These are phyloP conservation scores for Globisporangium splendens DNA, from an alignment of 352 stramenopile species.

Conservation along the genomic window DNA sequence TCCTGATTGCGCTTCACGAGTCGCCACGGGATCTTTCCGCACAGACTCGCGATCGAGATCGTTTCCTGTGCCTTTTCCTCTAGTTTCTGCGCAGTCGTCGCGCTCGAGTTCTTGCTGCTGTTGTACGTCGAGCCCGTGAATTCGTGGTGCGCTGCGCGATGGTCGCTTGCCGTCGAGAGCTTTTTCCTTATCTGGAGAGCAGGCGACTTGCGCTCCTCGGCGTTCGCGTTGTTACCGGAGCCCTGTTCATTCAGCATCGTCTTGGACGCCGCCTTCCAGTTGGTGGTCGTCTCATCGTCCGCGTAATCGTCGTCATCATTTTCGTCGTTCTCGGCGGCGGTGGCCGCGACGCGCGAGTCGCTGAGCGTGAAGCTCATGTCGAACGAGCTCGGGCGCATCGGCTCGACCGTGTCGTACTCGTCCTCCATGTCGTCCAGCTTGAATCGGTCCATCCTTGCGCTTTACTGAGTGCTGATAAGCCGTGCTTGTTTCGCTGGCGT, in stretches of 20 bases:
- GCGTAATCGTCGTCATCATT: slow-evolving; percentile 20
- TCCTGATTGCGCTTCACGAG: slow-evolving; percentile 77
- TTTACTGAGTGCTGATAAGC: too few relatives aligned
- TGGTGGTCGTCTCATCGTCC: slow-evolving; percentile 20
- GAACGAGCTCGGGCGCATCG: slow-evolving; percentile 84
- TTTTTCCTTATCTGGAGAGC: not conserved
- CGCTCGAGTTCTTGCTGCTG: slow-evolving; percentile 28
- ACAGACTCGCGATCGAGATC: slow-evolving; percentile 56
- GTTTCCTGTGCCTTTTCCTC: slow-evolving; percentile 74
- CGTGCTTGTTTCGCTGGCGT: not conserved
- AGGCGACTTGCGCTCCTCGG: slow-evolving; percentile 5
- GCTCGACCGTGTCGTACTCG: slow-evolving; percentile 78
- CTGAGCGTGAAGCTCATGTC: slow-evolving; percentile 85
- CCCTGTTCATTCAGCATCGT: slow-evolving; percentile 14
- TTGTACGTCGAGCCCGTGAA: slow-evolving; percentile 6
- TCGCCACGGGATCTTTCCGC: slow-evolving; percentile 57
- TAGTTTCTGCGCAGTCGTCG: slow-evolving; percentile 55
- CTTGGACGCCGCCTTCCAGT: slow-evolving; percentile 6
- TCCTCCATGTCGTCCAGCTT: slow-evolving; percentile 73
- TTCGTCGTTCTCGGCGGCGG: slow-evolving; percentile 17
- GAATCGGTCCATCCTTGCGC: slow-evolving; percentile 75
- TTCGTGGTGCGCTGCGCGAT: slow-evolving; percentile 22
- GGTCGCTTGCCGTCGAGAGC: not conserved
- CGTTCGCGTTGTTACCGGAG: not conserved
- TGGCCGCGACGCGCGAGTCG: slow-evolving; percentile 32